These are phyloP conservation scores for Rosa chinensis DNA, from an alignment of 306 rosid species.

Conservation along the genomic window DNA sequence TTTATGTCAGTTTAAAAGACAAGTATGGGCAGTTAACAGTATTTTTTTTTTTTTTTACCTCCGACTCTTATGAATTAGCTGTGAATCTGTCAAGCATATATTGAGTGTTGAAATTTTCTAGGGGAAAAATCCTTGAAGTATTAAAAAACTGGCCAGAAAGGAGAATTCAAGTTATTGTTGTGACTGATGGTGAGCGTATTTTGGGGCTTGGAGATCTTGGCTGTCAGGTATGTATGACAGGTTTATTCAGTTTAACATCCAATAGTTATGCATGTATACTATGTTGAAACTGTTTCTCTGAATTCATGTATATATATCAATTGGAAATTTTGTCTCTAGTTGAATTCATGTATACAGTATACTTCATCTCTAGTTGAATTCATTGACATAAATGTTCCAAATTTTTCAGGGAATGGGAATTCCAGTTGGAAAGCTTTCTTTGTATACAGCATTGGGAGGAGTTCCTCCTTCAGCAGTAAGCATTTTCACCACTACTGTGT, in stretches of 20 bases:
- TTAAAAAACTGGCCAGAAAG: constrained; percentile 92
- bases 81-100: constrained; percentile 24
- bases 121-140: constrained; percentile 93
- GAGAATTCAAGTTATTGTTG: constrained; percentile 89
- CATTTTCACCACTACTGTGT: constrained; percentile 5
- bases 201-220: constrained; percentile 99
- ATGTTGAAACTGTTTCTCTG: not conserved
- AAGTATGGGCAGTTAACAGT: constrained; percentile 44
- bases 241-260: constrained; percentile 10
- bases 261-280: constrained; percentile 1
- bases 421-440: constrained; percentile 96
- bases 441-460: constrained; percentile 96
- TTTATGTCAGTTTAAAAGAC: constrained; percentile 87
- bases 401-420: constrained; percentile 90
- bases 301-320: constrained; percentile 13
- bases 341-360: no score
- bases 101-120: constrained; percentile 38
- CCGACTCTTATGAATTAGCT: constrained; percentile 6
- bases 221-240: constrained; percentile 62
- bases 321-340: not conserved
- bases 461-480: constrained; percentile 94
- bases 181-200: constrained; percentile 97
- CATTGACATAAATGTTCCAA: constrained; percentile 9
- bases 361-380: not conserved
- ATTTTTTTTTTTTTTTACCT: not conserved